Evolutionary conservation across 169 alveolate genomes (phyloP).

Genomic region (Plasmodium yoelii): DNA sequence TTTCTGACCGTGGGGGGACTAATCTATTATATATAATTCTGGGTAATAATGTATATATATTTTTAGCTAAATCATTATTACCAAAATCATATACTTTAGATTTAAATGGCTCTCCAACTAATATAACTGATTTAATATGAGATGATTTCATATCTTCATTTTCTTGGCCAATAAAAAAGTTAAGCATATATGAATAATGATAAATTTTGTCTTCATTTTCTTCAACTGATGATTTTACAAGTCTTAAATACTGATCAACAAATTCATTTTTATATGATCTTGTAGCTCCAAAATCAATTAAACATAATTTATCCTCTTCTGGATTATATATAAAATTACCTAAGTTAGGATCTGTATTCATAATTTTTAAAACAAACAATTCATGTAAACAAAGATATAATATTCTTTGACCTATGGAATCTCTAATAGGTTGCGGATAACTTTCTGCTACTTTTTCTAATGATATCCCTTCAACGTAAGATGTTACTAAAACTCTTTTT

Average conservation of each 20-base stretch:
- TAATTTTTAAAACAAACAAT: conserved; percentile 88
- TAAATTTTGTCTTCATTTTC: conserved; percentile 72
- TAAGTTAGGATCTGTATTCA: conserved; percentile 94
- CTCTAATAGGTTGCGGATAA: conserved; percentile 80
- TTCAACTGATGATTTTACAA: conserved; percentile 86
- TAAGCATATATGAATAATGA: conserved; percentile 81
- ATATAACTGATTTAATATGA: conserved; percentile 86
- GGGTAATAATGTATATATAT: conserved; percentile 84
- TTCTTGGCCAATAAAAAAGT: conserved; percentile 89
- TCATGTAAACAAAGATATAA: conserved; percentile 89
- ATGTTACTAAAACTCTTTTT: conserved; percentile 80
- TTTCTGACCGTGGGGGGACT: conserved; percentile 94
- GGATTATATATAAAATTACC: conserved; percentile 90
- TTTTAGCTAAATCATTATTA: conserved; percentile 53
- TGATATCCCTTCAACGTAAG: conserved; percentile 82
- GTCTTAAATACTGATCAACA: conserved; percentile 86
- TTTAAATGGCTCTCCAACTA: conserved; percentile 87
- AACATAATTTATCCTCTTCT: conserved; percentile 83
- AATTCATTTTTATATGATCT: conserved; percentile 83
- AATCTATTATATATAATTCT: conserved; percentile 86
- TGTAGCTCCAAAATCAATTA: conserved; percentile 94
- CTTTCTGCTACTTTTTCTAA: conserved; percentile 67
- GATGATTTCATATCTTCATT: conserved; percentile 87
- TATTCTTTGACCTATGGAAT: conserved; percentile 87
- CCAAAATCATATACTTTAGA: conserved; percentile 81